A percentile compares a stretch with the other conserved stretches of the same genome.
phyloP scores from a whole-genome alignment of 345 rosid genomes.

The Salix arbutifolia region DNA sequence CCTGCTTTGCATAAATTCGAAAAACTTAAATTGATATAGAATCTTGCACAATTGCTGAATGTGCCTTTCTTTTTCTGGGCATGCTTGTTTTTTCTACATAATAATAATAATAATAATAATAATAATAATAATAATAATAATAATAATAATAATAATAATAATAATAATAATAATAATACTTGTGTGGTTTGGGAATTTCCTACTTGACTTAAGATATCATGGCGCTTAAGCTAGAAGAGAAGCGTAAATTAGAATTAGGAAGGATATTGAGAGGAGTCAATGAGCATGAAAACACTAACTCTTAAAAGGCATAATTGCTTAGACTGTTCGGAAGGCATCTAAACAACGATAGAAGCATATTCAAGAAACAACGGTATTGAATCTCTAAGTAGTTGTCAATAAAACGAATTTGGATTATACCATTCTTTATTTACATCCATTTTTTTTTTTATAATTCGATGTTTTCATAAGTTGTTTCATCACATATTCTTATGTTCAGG shows the following conservation, averaged over 20 bases:
- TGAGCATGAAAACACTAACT: background rate
- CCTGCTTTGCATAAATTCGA: background rate
- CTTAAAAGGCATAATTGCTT: background rate
- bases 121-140: background rate
- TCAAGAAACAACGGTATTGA: background rate
- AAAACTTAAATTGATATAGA: background rate
- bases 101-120: background rate
- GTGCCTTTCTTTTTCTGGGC: background rate
- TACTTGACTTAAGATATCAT: background rate
- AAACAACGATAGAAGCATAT: background rate
- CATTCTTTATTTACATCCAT: background rate
- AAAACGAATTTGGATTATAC: background rate
- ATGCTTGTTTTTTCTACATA: background rate
- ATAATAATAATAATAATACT: background rate
- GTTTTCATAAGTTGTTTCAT: background rate
- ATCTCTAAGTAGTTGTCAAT: background rate
- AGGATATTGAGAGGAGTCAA: too few species aligned
- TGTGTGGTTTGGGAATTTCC: background rate
- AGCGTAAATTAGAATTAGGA: background rate
- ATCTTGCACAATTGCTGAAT: background rate
- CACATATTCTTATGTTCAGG: conserved; percentile 43
- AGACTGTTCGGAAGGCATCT: background rate
- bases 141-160: too few species aligned
- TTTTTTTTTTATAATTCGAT: background rate
- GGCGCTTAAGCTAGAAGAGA: background rate